Percentiles rank a stretch among this genome's conserved stretches.
phyloP scores from a whole-genome alignment of 257 asterid genomes.

The Jaltomata sinuosa region DNA sequence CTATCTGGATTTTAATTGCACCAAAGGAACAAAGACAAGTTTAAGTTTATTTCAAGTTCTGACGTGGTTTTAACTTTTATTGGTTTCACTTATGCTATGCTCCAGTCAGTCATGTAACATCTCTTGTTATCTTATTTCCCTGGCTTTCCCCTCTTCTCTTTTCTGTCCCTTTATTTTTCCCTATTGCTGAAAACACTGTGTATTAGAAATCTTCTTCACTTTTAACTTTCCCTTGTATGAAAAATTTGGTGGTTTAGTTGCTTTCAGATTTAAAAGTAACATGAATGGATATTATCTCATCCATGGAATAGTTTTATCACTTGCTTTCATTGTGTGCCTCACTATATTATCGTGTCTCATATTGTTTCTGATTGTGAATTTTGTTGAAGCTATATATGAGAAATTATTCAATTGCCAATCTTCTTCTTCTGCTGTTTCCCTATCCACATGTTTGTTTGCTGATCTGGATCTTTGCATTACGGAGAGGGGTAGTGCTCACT shows the following conservation, averaged over 20 bases:
- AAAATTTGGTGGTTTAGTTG: not conserved
- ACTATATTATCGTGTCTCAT: not conserved
- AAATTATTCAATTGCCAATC: not conserved
- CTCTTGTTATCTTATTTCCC: not conserved
- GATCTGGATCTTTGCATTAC: slow-evolving; percentile 4
- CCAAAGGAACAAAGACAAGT: not conserved
- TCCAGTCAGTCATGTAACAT: not conserved
- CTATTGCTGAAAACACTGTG: not conserved
- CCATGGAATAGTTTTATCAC: not conserved
- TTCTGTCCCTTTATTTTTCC: not conserved
- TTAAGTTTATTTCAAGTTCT: not conserved
- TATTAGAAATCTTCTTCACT: not conserved
- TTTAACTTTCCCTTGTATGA: not conserved
- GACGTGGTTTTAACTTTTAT: not conserved
- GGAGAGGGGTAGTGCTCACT: slow-evolving; percentile 48
- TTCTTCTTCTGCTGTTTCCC: not conserved
- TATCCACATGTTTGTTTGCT: slow-evolving; percentile 6
- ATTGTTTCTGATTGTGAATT: not conserved
- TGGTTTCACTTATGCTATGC: not conserved
- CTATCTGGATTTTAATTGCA: not conserved
- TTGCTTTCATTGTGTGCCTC: not conserved
- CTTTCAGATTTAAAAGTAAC: not conserved
- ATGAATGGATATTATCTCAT: not conserved
- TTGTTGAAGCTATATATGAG: not conserved
- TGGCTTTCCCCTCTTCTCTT: not conserved